Evolutionary conservation across 2,329 filamentous ascomycete genomes (phyloP), one percentile per base, ranked within the genome.

Genomic region (Aspergillus novoparasiticus): DNA sequence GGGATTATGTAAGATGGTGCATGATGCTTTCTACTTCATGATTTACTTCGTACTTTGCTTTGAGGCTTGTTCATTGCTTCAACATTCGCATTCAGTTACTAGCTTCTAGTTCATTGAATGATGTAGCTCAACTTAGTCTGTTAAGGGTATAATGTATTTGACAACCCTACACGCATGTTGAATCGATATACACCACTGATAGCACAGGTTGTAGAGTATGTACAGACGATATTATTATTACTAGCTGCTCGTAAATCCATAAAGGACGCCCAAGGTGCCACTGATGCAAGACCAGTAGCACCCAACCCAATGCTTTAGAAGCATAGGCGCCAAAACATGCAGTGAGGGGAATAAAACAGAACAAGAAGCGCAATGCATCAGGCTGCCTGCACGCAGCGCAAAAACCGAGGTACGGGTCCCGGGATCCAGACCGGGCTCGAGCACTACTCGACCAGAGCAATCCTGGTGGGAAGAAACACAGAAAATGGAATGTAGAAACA

Each of bases 211-310:
- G 51, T 14, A 55, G 21, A 55, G 32, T 55, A 70, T 69, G 63
- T 68, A 70, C 66, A 66, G 60, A 60, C 61, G 50, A 57, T 66
- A 69, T 68, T 70, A 70, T 63, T 69, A 69, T 63, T 69, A 70
- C 34, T 58, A 58, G 43, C 62, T 66, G 63, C 60, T 67, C 62
- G 62, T 61, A 61, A 65, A 55, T 56, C 63, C 62, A 66, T 51
- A 60, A 62, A 32, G 64, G 53, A 58, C 59, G 62, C 61, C 62
- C 36, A 51, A 41, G 19, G 60, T 56, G 55, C 48, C 61, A 54
- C 56, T 50, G 46, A 63, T 61, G 53, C 60, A 63, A 61, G 53
- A 56, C 28, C 21, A 57, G 63, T 46, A 61, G 55, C 45, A 48
- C 56, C 59, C 46, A 63, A 41, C 28, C 56, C 48, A 58, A 62